Evolutionary conservation across 495 filamentous ascomycete genomes (phyloP).

Genomic region (Collariella sp.): DNA sequence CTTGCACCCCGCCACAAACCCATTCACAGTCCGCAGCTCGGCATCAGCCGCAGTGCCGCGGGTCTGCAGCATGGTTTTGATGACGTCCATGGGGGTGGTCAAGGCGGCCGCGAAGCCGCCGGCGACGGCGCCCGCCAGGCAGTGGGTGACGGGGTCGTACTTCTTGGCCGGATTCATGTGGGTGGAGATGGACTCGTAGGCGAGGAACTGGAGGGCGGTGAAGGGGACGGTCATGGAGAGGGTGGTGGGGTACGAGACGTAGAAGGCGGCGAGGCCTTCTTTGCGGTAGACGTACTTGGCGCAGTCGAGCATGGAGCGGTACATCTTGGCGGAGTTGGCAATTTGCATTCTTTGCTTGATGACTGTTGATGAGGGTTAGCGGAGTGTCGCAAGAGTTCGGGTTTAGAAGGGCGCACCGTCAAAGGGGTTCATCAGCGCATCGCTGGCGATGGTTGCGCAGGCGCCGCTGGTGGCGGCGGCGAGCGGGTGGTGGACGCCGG

Average conservation of each 20-base stretch:
- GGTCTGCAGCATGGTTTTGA: constrained; percentile 95
- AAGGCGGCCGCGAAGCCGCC: constrained; percentile 88
- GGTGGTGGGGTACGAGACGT: constrained; percentile 96
- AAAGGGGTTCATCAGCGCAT: constrained; percentile 99
- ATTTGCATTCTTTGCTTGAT: constrained; percentile 99
- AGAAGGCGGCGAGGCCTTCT: constrained; percentile 89
- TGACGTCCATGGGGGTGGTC: constrained; percentile 93
- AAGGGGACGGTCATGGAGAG: constrained; percentile 98
- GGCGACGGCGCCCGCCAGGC: constrained; percentile 80
- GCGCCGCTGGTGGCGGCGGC: constrained; percentile 89
- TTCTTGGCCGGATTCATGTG: constrained; percentile 73
- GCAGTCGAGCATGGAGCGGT: constrained; percentile 77
- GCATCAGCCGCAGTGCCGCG: constrained; percentile 70
- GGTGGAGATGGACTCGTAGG: constrained; percentile 94
- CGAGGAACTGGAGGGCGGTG: constrained; percentile 91
- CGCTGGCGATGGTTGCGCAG: constrained; percentile 89
- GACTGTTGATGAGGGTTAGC: constrained; percentile 46
- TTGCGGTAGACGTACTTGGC: constrained; percentile 74
- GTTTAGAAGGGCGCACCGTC: constrained; percentile 58
- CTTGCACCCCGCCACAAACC: constrained; percentile 69
- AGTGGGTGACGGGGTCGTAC: constrained; percentile 91
- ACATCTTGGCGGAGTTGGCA: constrained; percentile 75
- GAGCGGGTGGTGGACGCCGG: constrained; percentile 82
- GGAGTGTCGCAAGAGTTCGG: background rate
- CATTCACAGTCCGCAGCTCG: constrained; percentile 77